Conservation (phyloP, 1,284 basidiomycete species). For the Ceraceosorus bombacis region DNA sequence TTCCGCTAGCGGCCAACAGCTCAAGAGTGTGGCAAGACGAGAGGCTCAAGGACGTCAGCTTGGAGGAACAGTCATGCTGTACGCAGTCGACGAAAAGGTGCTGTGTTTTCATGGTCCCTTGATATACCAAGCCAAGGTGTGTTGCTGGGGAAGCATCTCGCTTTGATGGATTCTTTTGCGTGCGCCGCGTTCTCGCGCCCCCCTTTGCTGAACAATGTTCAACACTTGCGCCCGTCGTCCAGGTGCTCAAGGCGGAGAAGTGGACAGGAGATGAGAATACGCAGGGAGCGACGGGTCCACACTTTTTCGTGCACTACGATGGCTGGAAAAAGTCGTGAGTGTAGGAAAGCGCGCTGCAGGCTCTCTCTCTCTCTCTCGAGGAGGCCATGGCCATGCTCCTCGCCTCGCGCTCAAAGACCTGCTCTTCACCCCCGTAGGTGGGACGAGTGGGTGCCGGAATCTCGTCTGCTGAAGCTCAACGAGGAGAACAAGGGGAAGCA, state of each 20-base stretch:
- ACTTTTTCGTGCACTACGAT: constrained; percentile 96
- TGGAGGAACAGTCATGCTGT: constrained; percentile 37
- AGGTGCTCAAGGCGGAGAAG: constrained; percentile 70
- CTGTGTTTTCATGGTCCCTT: constrained; percentile 90
- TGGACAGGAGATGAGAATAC: constrained; percentile 66
- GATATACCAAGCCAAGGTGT: constrained; percentile 78
- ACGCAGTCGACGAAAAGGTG: constrained; percentile 65
- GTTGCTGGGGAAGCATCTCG: constrained; percentile 13
- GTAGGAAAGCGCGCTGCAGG: no score
- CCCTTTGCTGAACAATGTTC: constrained; percentile 1
- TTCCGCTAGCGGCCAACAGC: no score
- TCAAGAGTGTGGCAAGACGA: no score
- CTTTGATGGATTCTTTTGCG: neutral
- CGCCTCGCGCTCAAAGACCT: constrained; percentile 2
- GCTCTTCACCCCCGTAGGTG: constrained; percentile 43
- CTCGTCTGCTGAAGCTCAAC: constrained; percentile 75
- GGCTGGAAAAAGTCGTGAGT: constrained; percentile 97
- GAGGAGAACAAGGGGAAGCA: constrained; percentile 77
- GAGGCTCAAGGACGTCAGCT: no score
- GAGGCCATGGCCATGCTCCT: neutral
- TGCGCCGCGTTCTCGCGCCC: neutral
- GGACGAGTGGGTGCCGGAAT: constrained; percentile 93
- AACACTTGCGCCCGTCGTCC: neutral
- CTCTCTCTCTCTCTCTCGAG: no score
- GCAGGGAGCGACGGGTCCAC: constrained; percentile 61